These are phyloP conservation scores for Neofusicoccum umdonicola DNA, from an alignment of 2,329 filamentous ascomycete species.

Conservation along the genomic window DNA sequence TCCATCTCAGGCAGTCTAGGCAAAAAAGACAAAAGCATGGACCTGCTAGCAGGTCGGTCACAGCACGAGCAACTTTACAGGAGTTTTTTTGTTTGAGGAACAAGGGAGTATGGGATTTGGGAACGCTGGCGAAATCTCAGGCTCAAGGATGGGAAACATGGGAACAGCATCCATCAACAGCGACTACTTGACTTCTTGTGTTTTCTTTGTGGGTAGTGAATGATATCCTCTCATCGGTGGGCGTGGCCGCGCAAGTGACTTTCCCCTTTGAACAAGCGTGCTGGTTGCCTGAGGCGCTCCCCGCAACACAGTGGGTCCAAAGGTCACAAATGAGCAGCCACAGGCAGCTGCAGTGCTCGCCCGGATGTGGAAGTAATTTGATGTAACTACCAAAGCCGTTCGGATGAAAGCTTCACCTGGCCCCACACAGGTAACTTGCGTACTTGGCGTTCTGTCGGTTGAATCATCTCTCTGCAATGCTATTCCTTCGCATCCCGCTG, in stretches of 20 bases:
- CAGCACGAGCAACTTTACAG: background rate
- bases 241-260: constrained; percentile 1
- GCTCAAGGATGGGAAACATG: background rate
- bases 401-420: no score
- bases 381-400: no score
- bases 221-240: constrained; percentile 2
- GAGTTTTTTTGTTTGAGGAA: constrained; percentile 8
- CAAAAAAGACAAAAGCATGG: background rate
- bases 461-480: no score
- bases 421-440: no score
- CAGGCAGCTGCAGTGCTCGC: no score
- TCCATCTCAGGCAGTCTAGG: constrained; percentile 1
- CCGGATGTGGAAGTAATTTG: no score
- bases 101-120: constrained; percentile 4
- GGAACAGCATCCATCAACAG: constrained; percentile 11
- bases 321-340: no score
- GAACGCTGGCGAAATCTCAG: constrained; percentile 11
- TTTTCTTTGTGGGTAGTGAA: constrained; percentile 12
- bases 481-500: no score
- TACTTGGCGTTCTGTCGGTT: no score
- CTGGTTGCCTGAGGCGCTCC: background rate
- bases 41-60: background rate
- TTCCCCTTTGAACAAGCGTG: background rate
- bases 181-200: constrained; percentile 8
- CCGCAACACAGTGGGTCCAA: background rate